phyloP scores from a whole-genome alignment of 2,329 filamentous ascomycete genomes.

The Incumbomyces lentus region DNA sequence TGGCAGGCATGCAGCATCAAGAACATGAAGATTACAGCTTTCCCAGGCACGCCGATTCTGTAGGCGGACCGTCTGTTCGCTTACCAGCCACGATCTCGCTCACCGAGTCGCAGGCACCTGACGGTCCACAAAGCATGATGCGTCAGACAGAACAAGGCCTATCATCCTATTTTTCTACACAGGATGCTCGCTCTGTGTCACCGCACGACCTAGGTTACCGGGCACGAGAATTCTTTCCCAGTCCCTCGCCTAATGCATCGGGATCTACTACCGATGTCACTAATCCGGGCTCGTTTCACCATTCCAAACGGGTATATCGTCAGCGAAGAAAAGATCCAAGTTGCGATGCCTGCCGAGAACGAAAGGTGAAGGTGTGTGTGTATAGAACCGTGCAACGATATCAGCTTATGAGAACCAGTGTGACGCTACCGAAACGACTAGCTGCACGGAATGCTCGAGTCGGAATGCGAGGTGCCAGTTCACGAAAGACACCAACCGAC shows the following conservation, averaged over 20 bases:
- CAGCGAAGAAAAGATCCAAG: constrained; percentile 93
- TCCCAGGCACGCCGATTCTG: not conserved
- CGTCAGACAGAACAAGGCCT: constrained; percentile 5
- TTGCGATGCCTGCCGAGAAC: constrained; percentile 90
- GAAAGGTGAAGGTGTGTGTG: constrained; percentile 51
- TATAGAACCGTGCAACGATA: not conserved
- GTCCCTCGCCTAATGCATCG: constrained; percentile 8
- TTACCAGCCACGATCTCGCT: not conserved
- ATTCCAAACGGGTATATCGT: constrained; percentile 86
- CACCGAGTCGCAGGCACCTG: not conserved
- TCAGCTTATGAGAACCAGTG: constrained; percentile 43
- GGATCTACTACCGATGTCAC: constrained; percentile 22
- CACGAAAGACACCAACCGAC: constrained; percentile 94
- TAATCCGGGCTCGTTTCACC: constrained; percentile 46
- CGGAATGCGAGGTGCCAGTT: constrained; percentile 97
- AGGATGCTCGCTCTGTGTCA: constrained; percentile 31
- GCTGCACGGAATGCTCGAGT: constrained; percentile 94
- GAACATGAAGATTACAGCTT: not conserved
- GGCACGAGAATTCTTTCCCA: constrained; percentile 23
- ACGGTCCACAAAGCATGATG: not conserved
- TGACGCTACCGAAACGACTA: constrained; percentile 90
- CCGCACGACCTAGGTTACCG: constrained; percentile 29
- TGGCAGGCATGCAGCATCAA: not conserved
- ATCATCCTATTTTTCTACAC: constrained; percentile 24
- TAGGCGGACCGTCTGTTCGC: not conserved